Evolutionary conservation across 768 basidiomycete genomes (phyloP), one percentile per base, ranked within the genome.

Genomic region (Lentinus brumalis): DNA sequence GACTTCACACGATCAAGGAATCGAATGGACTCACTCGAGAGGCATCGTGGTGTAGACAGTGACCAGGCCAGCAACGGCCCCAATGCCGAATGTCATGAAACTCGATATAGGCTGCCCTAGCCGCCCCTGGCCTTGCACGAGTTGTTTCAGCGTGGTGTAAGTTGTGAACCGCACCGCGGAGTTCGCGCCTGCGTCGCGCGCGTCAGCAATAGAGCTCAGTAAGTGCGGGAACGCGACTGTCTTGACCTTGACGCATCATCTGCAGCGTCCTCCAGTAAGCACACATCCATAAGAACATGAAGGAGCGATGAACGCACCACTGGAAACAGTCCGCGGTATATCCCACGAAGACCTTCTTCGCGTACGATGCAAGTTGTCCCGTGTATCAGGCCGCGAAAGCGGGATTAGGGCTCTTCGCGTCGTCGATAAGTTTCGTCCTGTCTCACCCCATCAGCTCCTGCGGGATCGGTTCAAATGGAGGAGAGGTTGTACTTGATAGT

Each of bases 361-460:
- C 83, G 78, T 18, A 98, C 81, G 58, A 99, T 99, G 10, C 82
- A 78, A 9, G 75, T 67, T 1, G 94, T 92, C 15, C 95, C 97
- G 64, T 98, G 94, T 4, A 93, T 69, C 21, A 98, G 79, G 10
- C 96, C 96, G 42, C 86, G 88, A 72, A 91, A 98, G 68, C 88
- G 86, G 0, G 96, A 60, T 83, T 81, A 0, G 92, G 83, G 18
- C 87, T 86, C 71, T 94, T 93, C 2, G 93, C 86, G 67, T 98
- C 97, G 69, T 95, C 95, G 59, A 99, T 96, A 58, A 98, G 84
- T 72, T 99, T 99, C 26, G 97, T 99, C 72, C 96, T 98, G 64
- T 9, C 21, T 11, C 2, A 15, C 10, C 12, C 2, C 38, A 49
- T 26, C 21, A 29, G 16, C 6, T 16, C 11, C 15, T 12, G 31